These are phyloP conservation scores for Aspergillus neotritici DNA, from an alignment of 2,329 filamentous ascomycete species.

Conservation along the genomic window DNA sequence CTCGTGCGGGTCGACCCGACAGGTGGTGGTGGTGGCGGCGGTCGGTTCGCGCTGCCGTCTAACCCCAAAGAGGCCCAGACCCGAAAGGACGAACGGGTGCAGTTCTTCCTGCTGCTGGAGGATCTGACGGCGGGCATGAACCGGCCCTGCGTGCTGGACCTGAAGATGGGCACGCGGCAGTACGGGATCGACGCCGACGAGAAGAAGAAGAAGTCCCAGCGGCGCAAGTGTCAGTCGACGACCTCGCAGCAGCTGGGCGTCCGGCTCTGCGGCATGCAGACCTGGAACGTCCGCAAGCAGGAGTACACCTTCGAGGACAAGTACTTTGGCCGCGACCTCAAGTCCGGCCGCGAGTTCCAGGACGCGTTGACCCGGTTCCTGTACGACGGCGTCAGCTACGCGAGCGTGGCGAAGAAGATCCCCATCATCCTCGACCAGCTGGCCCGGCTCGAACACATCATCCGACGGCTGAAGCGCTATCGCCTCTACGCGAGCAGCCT, in stretches of 20 bases:
- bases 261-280: constrained; percentile 89
- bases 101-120: constrained; percentile 89
- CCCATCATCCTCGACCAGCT: constrained; percentile 82
- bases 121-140: constrained; percentile 97
- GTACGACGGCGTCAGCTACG: constrained; percentile 77
- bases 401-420: constrained; percentile 78
- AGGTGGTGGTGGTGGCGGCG: no score
- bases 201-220: constrained; percentile 90
- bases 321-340: constrained; percentile 85
- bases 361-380: constrained; percentile 82
- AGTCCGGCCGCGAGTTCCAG: constrained; percentile 83
- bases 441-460: constrained; percentile 73
- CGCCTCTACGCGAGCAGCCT: constrained; percentile 93
- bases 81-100: constrained; percentile 57
- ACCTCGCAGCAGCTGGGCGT: constrained; percentile 90
- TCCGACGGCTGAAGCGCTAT: constrained; percentile 73
- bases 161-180: constrained; percentile 98
- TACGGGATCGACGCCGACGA: constrained; percentile 88
- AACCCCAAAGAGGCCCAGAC: constrained; percentile 71
- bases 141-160: constrained; percentile 88
- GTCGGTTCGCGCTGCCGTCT: constrained; percentile 46
- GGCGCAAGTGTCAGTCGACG: constrained; percentile 84
- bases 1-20: no score
- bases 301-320: constrained; percentile 96
- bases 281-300: constrained; percentile 81